phyloP scores from a whole-genome alignment of 768 basidiomycete genomes.

The Kwoniella heveanensis region DNA sequence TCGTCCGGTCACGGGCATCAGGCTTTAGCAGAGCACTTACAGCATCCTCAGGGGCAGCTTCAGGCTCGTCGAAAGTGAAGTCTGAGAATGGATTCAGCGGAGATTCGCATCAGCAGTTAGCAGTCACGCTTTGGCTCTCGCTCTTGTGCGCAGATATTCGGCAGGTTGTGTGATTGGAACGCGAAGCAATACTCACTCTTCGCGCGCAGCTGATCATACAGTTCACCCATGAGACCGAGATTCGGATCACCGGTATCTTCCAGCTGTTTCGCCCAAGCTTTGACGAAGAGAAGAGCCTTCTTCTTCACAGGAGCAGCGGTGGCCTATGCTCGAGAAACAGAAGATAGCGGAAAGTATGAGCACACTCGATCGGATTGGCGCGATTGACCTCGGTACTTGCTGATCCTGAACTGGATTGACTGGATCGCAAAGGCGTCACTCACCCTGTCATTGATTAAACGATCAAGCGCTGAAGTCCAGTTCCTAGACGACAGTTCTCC shows the following conservation, averaged over 20 bases:
- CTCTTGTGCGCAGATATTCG: too few species aligned
- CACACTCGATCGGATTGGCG: too few species aligned
- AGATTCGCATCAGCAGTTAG: constrained; percentile 6
- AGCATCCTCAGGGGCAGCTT: constrained; percentile 38
- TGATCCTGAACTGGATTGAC: too few species aligned
- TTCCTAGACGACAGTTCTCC: constrained; percentile 84
- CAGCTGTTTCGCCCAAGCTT: constrained; percentile 82
- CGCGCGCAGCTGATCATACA: constrained; percentile 74
- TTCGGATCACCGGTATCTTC: constrained; percentile 67
- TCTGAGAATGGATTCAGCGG: too few species aligned
- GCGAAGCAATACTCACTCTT: constrained; percentile 85
- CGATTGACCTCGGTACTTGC: too few species aligned
- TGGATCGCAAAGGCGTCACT: constrained; percentile 11
- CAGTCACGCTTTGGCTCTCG: constrained; percentile 77
- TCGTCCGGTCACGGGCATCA: neutral
- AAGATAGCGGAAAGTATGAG: neutral
- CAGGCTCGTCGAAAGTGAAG: constrained; percentile 43
- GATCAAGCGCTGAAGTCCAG: constrained; percentile 86
- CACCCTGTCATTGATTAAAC: constrained; percentile 84
- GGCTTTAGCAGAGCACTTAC: constrained; percentile 35
- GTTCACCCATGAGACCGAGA: constrained; percentile 87
- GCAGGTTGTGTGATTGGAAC: too few species aligned
- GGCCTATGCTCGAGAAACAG: constrained; percentile 61
- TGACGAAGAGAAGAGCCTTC: constrained; percentile 70
- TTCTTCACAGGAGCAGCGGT: constrained; percentile 88